phyloP scores from a whole-genome alignment of 2,329 filamentous ascomycete genomes.

The Ascochyta fabae region DNA sequence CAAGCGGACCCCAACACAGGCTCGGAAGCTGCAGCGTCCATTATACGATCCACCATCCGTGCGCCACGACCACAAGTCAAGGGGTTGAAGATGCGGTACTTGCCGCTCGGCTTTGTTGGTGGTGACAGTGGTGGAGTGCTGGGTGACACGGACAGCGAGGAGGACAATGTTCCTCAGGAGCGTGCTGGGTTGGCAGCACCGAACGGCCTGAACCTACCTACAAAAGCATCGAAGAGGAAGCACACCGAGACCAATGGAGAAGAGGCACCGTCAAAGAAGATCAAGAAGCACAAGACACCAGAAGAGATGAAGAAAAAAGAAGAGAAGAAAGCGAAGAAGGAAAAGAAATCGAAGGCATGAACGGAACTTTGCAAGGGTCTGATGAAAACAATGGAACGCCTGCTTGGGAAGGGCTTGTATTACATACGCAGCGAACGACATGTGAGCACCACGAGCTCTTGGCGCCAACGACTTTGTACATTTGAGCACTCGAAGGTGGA shows the following conservation, averaged over 20 bases:
- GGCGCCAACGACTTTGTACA: neutral
- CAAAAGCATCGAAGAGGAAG: constrained; percentile 48
- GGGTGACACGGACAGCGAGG: constrained; percentile 52
- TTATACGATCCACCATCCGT: constrained; percentile 58
- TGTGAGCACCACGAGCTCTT: neutral
- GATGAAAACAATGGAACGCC: neutral
- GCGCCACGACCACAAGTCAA: constrained; percentile 69
- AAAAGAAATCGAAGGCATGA: constrained; percentile 37
- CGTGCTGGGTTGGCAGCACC: constrained; percentile 35
- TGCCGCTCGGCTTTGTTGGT: constrained; percentile 66
- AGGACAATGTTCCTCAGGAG: constrained; percentile 44
- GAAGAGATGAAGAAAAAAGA: constrained; percentile 47
- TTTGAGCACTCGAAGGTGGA: neutral
- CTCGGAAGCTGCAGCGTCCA: constrained; percentile 49
- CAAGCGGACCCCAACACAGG: constrained; percentile 52
- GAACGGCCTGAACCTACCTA: constrained; percentile 29
- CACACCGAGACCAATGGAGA: constrained; percentile 41
- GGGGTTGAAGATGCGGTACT: constrained; percentile 70
- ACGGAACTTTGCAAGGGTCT: neutral
- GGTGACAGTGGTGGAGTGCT: constrained; percentile 51
- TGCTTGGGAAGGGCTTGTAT: neutral
- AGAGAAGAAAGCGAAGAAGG: constrained; percentile 49
- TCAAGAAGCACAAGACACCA: constrained; percentile 46
- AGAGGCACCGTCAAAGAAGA: constrained; percentile 47
- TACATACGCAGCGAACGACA: neutral